Percentiles rank a stretch among this genome's conserved stretches.
Evolutionary conservation across 2,329 filamentous ascomycete genomes (phyloP).

Genomic region (Penicillium sp.): DNA sequence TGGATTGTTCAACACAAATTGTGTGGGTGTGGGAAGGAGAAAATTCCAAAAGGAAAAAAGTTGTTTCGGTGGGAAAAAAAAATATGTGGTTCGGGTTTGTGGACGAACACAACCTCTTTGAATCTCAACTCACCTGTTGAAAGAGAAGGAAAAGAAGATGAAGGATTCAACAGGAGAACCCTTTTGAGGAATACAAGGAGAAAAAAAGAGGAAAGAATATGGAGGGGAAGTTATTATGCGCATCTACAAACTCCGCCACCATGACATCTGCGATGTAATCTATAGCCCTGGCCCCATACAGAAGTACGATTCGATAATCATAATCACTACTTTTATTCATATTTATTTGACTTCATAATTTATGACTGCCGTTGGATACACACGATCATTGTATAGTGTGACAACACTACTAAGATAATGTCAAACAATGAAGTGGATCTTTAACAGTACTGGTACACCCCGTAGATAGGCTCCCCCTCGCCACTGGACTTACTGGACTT

Average conservation of each 20-base stretch:
- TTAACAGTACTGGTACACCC: too few species aligned
- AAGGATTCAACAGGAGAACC: not conserved
- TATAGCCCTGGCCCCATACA: not conserved
- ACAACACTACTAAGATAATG: not conserved
- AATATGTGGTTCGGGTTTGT: conserved; percentile 12
- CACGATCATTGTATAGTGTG: not conserved
- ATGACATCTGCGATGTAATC: conserved; percentile 15
- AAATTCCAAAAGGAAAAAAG: conserved; percentile 22
- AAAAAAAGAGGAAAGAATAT: conserved; percentile 16
- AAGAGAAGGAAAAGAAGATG: not conserved
- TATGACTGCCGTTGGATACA: not conserved
- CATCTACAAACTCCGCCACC: conserved; percentile 19
- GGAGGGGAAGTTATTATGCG: not conserved
- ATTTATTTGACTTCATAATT: not conserved
- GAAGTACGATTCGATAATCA: not conserved
- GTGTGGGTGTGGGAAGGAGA: conserved; percentile 18
- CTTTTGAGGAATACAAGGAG: conserved; percentile 9
- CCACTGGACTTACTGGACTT: not conserved
- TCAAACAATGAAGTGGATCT: not conserved
- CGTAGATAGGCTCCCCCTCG: not conserved
- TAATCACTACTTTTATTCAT: too few species aligned
- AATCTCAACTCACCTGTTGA: conserved; percentile 3
- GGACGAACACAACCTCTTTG: conserved; percentile 7
- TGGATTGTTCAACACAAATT: conserved; percentile 9
- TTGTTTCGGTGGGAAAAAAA: conserved; percentile 23